phyloP scores from a whole-genome alignment of 345 rosid species.

The Schrenkiella parvula region DNA sequence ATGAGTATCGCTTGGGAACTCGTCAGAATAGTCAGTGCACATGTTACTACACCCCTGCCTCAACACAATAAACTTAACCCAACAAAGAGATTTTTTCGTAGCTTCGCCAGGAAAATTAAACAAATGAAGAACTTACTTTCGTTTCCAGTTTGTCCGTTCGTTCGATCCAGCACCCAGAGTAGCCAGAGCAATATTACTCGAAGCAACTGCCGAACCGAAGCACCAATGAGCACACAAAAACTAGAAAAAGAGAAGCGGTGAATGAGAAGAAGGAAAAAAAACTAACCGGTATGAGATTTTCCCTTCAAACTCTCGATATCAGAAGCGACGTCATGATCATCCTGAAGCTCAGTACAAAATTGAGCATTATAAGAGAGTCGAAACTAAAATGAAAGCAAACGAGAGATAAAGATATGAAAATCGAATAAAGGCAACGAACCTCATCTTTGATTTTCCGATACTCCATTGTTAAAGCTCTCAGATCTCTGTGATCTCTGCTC shows the following conservation, averaged over 20 bases:
- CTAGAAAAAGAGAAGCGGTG: not conserved
- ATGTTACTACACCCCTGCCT: conserved; percentile 65
- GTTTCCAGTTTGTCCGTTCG: conserved; percentile 67
- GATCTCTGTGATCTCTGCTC: conserved; percentile 38
- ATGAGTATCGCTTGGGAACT: conserved; percentile 97
- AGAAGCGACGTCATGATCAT: conserved; percentile 24
- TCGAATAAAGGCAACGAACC: conserved; percentile 31
- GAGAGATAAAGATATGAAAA: not conserved
- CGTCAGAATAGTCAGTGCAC: conserved; percentile 79
- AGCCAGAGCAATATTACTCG: conserved; percentile 38
- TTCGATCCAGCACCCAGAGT: conserved; percentile 33
- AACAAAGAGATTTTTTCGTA: not conserved
- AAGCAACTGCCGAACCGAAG: conserved; percentile 34
- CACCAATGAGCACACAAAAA: conserved; percentile 14
- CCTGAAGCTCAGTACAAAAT: conserved; percentile 17
- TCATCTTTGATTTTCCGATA: conserved; percentile 76
- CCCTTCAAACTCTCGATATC: conserved; percentile 33
- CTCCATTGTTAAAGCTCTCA: conserved; percentile 49
- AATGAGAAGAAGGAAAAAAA: not conserved
- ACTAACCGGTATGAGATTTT: conserved; percentile 26
- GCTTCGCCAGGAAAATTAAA: not conserved
- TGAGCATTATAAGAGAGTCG: not conserved
- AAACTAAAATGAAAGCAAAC: not conserved
- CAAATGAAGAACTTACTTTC: conserved; percentile 45
- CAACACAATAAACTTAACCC: not conserved